phyloP scores from a whole-genome alignment of 805 yeast genomes.

The Pichia sporocuriosa region DNA sequence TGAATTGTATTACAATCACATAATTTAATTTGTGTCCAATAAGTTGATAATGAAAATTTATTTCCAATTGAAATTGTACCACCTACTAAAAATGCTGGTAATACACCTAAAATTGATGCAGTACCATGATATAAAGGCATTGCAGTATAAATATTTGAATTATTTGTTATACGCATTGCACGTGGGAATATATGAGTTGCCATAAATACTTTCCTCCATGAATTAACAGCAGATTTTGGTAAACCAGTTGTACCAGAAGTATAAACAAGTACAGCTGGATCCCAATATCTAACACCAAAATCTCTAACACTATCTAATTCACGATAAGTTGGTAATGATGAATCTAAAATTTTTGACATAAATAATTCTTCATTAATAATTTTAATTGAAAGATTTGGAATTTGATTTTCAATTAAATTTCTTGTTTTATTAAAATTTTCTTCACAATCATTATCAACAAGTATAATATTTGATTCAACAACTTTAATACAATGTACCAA shows the following conservation, averaged over 20 bases:
- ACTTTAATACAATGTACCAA: conserved; percentile 73
- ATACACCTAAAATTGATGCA: conserved; percentile 78
- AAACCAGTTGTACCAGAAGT: conserved; percentile 95
- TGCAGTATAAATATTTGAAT: conserved; percentile 69
- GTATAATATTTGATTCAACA: conserved; percentile 55
- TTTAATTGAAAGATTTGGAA: conserved; percentile 25
- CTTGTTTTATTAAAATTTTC: conserved; percentile 39
- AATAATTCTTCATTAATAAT: conserved; percentile 19
- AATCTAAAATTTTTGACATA: conserved; percentile 12
- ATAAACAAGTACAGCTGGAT: conserved; percentile 68
- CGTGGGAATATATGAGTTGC: conserved; percentile 67
- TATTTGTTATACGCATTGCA: conserved; percentile 50
- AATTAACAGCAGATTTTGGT: conserved; percentile 89
- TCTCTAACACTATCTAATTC: conserved; percentile 54
- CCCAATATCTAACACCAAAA: conserved; percentile 47
- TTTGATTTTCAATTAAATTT: conserved; percentile 29
- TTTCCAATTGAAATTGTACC: conserved; percentile 73
- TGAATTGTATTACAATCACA: conserved; percentile 74
- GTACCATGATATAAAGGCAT: conserved; percentile 97
- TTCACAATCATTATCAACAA: conserved; percentile 57
- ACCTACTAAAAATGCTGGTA: conserved; percentile 55
- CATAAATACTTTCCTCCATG: conserved; percentile 78
- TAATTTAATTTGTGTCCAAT: conserved; percentile 83
- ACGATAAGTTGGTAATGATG: conserved; percentile 42
- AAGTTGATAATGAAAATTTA: conserved; percentile 75